Evolutionary conservation across 345 rosid species (phyloP), one percentile per base, ranked within the genome.

Genomic region (Stellera chamaejasme): DNA sequence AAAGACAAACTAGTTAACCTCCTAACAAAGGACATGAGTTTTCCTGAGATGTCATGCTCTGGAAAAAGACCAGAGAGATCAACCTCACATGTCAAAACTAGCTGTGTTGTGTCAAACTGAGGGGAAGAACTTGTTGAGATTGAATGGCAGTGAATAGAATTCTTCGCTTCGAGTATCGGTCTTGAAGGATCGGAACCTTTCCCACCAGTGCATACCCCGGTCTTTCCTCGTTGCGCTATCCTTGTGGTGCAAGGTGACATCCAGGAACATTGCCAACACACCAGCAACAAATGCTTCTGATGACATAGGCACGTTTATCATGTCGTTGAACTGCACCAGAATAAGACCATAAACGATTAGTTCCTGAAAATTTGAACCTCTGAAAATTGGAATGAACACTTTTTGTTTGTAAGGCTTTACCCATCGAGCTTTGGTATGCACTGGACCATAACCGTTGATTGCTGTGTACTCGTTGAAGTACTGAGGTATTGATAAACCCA

Each of bases 41-140:
- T 32, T 32, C 39, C 39, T 8, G 9, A 32, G 39, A 32, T 32
- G 39, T 32, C 5, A 32, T 0, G 39, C 39, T 32, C 39, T 4
- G 39, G 39, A 32, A 32, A 32, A 32, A 2, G 39, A 32, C 7
- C 39, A 32, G 39, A 32, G 39, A 32, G 39, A 32, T 32, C 39
- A 32, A 5, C 39, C 39, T 32, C 39, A 32, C 9, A 32, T 3
- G 39, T 19, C 46, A 50, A 47, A 50, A 58, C 23, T 19, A 19
- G 23, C 23, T 19, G 23, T 19, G 23, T 19, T 19, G 23, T 19
- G 23, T 88, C 82, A 93, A 50, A 87, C 78, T 26, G 97, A 82
- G 13, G 99, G 99, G 76, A 88, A 93, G 74, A 78, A 88, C 80
- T 88, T 93, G 82, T 93, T 88, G 56, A 93, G 97, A 66, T 93